Percentiles rank a stretch among this genome's conserved stretches.
Conservation (phyloP, 139 green algal genomes). For the Diplosphaera chodatii region DNA sequence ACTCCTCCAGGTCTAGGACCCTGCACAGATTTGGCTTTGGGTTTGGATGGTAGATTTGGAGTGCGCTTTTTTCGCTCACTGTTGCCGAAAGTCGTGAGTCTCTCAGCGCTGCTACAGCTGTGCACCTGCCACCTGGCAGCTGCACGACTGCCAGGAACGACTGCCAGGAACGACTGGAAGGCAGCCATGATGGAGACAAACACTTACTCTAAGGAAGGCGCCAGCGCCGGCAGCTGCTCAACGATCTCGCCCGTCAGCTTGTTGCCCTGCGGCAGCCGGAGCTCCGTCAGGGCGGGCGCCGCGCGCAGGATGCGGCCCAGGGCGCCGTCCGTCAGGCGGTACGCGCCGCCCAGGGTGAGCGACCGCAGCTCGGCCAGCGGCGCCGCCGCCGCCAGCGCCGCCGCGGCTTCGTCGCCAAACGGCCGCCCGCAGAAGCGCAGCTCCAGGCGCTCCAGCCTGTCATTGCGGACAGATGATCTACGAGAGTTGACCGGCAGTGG, state of each 20-base stretch:
- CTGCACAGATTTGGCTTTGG: too few species aligned
- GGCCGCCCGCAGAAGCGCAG: conserved; percentile 54
- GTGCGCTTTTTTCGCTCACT: too few species aligned
- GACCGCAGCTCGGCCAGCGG: conserved; percentile 22
- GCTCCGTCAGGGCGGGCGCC: conserved; percentile 13
- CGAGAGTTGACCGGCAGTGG: too few species aligned
- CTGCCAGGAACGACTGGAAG: too few species aligned
- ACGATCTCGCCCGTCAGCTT: conserved; percentile 26
- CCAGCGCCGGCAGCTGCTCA: conserved; percentile 28
- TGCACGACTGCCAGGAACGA: too few species aligned
- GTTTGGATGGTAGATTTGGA: too few species aligned
- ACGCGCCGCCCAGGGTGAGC: conserved; percentile 48
- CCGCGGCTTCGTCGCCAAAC: conserved; percentile 43
- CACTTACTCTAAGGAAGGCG: conserved; percentile 35
- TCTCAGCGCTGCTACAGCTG: too few species aligned
- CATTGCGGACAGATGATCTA: too few species aligned
- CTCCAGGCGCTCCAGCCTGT: conserved; percentile 48
- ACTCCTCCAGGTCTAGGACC: conserved; percentile 36
- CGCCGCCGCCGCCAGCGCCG: conserved; percentile 6
- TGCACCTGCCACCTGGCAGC: too few species aligned
- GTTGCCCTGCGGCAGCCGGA: conserved; percentile 33
- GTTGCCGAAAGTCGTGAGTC: too few species aligned
- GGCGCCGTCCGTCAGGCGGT: conserved; percentile 45
- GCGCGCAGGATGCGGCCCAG: conserved; percentile 29
- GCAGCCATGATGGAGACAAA: too few species aligned